These are phyloP conservation scores for Melampsora larici-populina DNA, from an alignment of 1,284 basidiomycete species.

Conservation along the genomic window DNA sequence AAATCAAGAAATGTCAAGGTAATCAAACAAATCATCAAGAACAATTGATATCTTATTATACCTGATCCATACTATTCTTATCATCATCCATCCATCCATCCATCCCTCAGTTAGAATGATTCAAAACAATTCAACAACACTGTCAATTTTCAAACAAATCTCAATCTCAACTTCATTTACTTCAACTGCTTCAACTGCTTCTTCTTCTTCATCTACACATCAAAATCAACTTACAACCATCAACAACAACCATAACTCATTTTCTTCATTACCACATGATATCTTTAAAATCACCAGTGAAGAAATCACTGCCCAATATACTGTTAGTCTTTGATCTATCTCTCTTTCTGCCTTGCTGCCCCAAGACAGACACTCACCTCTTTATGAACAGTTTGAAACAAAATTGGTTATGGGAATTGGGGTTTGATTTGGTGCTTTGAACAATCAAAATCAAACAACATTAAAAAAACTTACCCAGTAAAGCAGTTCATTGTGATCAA, in stretches of 20 bases:
- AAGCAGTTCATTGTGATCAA: conserved; percentile 73
- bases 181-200: background rate
- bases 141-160: background rate
- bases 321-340: background rate
- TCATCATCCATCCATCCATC: no score
- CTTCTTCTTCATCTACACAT: background rate
- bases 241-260: background rate
- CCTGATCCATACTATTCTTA: no score
- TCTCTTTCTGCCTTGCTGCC: background rate
- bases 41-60: no score
- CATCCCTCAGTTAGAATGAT: no score
- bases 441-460: conserved; percentile 5
- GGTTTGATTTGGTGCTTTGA: no score
- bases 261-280: no score
- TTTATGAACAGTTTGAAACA: conserved; percentile 19
- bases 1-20: no score
- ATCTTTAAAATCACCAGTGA: conserved; percentile 29
- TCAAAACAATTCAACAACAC: background rate
- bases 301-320: conserved; percentile 23
- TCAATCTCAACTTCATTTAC: background rate
- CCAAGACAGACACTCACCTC: background rate
- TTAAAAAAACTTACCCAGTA: conserved; percentile 67
- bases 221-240: background rate
- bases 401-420: no score
- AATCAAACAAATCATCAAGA: no score